Percentiles rank a stretch among this genome's conserved stretches.
Conservation (phyloP, 495 filamentous ascomycete genomes). For the Lepraria neglecta region DNA sequence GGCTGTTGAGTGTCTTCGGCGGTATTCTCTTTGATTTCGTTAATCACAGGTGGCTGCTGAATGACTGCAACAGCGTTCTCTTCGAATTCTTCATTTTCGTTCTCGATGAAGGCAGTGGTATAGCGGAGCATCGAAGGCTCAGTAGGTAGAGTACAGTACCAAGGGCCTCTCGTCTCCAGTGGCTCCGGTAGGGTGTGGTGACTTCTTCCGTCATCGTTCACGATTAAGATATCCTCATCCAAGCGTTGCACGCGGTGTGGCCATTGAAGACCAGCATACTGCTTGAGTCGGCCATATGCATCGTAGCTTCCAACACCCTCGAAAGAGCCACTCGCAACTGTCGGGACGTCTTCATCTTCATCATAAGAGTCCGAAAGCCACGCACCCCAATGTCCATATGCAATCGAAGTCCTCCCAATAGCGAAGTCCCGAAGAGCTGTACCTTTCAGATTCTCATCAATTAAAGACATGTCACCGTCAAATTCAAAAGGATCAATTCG, state of each 20-base stretch:
- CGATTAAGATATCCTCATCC: not conserved
- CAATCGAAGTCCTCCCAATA: not conserved
- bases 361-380: slow-evolving; percentile 9
- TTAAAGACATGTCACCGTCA: not conserved
- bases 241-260: not conserved
- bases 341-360: slow-evolving; percentile 3
- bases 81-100: not conserved
- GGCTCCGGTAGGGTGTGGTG: too few relatives aligned
- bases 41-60: too few relatives aligned
- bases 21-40: not conserved
- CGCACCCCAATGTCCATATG: slow-evolving; percentile 8
- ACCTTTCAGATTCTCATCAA: not conserved
- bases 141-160: too few relatives aligned
- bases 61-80: too few relatives aligned
- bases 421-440: not conserved
- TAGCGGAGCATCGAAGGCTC: not conserved
- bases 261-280: slow-evolving; percentile 2
- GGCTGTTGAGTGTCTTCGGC: not conserved
- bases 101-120: too few relatives aligned
- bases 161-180: too few relatives aligned
- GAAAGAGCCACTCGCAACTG: not conserved
- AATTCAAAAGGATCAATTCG: slow-evolving; percentile 11
- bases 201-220: too few relatives aligned
- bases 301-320: not conserved
- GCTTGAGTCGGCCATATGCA: not conserved